Percentiles rank a stretch among this genome's conserved stretches.
phyloP scores from a whole-genome alignment of 495 filamentous ascomycete species.

The Neurospora sp. region DNA sequence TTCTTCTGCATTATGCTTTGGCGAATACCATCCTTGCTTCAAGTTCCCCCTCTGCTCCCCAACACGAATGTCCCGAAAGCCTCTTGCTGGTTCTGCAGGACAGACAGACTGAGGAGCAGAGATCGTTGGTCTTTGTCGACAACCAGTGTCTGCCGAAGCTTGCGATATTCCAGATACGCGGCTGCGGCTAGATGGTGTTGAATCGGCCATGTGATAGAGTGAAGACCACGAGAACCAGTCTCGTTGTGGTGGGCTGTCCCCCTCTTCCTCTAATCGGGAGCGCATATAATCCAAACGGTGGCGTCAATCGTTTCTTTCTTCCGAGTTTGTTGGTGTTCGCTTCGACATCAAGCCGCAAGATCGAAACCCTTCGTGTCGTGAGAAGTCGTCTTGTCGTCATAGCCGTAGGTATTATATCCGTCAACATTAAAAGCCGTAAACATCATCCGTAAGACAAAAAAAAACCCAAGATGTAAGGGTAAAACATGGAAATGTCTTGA shows the following conservation, averaged over 20 bases:
- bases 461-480: slow-evolving; percentile 21
- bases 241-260: slow-evolving; percentile 16
- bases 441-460: slow-evolving; percentile 36
- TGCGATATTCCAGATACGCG: slow-evolving; percentile 28
- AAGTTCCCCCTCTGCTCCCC: background rate
- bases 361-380: slow-evolving; percentile 13
- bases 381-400: slow-evolving; percentile 21
- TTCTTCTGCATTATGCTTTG: background rate
- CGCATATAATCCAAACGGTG: slow-evolving; percentile 18
- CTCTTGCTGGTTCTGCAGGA: background rate
- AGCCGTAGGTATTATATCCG: slow-evolving; percentile 19
- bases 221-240: slow-evolving; percentile 15
- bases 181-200: slow-evolving; percentile 23
- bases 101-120: background rate
- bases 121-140: slow-evolving; percentile 29
- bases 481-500: slow-evolving; percentile 14
- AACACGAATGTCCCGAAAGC: background rate
- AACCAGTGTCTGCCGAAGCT: slow-evolving; percentile 34
- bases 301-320: slow-evolving; percentile 20
- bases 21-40: slow-evolving; percentile 4
- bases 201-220: slow-evolving; percentile 11
- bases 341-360: slow-evolving; percentile 30
- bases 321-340: slow-evolving; percentile 10
- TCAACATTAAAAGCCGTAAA: slow-evolving; percentile 32
- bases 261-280: slow-evolving; percentile 11